Percentiles rank a stretch among this genome's conserved stretches.
These are phyloP conservation scores for Phytophthora quininea DNA, from an alignment of 352 stramenopile species.

Conservation along the genomic window DNA sequence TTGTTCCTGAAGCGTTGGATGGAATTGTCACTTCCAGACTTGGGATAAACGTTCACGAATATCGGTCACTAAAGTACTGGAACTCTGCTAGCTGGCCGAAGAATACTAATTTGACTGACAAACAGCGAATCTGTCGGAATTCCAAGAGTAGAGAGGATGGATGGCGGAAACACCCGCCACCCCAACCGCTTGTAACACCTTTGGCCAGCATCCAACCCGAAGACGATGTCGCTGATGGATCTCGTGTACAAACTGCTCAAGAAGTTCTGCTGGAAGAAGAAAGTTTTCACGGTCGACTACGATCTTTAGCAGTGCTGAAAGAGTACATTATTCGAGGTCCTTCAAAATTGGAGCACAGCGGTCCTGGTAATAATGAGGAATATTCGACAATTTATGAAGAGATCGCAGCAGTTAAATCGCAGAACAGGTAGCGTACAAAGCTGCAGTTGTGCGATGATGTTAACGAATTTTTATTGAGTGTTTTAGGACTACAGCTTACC, in stretches of 20 bases:
- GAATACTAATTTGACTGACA: slow-evolving; percentile 5
- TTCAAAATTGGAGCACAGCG: slow-evolving; percentile 3
- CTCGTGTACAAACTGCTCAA: slow-evolving; percentile 38
- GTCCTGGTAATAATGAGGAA: not conserved
- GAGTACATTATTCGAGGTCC: slow-evolving; percentile 21
- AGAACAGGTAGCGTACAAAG: slow-evolving; percentile 28
- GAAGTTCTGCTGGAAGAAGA: slow-evolving; percentile 55
- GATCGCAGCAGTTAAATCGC: slow-evolving; percentile 23
- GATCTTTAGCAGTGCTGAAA: slow-evolving; percentile 16
- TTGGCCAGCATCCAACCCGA: slow-evolving; percentile 53
- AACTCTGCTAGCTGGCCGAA: slow-evolving; percentile 26
- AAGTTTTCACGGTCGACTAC: slow-evolving; percentile 41
- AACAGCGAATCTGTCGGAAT: not conserved
- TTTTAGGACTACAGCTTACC: not conserved
- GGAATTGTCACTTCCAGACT: slow-evolving; percentile 25
- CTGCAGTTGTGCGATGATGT: not conserved
- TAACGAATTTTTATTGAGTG: too few species aligned
- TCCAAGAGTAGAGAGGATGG: not conserved
- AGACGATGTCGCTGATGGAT: slow-evolving; percentile 52
- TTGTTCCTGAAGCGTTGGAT: slow-evolving; percentile 44
- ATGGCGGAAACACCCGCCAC: slow-evolving; percentile 25
- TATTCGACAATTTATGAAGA: slow-evolving; percentile 34
- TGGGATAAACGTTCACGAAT: slow-evolving; percentile 14
- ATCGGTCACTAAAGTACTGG: slow-evolving; percentile 38
- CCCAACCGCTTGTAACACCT: slow-evolving; percentile 41